Evolutionary conservation across 306 rosid genomes (phyloP).

Genomic region (Medicago truncatula): MtrunA17r5.0-ANR NC_053045.1:54566501-54567000

Average conservation of each 20-base stretch:
- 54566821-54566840: constrained; percentile 8
- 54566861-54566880: constrained; percentile 69
- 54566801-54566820: constrained; percentile 12
- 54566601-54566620: constrained; percentile 13
- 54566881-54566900: constrained; percentile 56
- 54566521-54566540: constrained; percentile 21
- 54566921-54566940: constrained; percentile 54
- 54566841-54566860: constrained; percentile 13
- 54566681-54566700: constrained; percentile 65
- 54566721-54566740: constrained; percentile 51
- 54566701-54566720: constrained; percentile 74
- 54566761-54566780: constrained; percentile 56
- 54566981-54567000: constrained; percentile 67
- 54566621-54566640: constrained; percentile 75
- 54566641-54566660: constrained; percentile 69
- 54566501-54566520: constrained; percentile 2
- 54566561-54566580: neutral
- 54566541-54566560: constrained; percentile 29
- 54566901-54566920: constrained; percentile 75
- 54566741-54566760: constrained; percentile 71
- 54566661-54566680: constrained; percentile 71
- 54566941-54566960: constrained; percentile 56
- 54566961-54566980: constrained; percentile 58
- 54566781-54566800: neutral
- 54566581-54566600: constrained; percentile 27